phyloP scores from a whole-genome alignment of 768 basidiomycete species.

The Suillus subalutaceus region DNA sequence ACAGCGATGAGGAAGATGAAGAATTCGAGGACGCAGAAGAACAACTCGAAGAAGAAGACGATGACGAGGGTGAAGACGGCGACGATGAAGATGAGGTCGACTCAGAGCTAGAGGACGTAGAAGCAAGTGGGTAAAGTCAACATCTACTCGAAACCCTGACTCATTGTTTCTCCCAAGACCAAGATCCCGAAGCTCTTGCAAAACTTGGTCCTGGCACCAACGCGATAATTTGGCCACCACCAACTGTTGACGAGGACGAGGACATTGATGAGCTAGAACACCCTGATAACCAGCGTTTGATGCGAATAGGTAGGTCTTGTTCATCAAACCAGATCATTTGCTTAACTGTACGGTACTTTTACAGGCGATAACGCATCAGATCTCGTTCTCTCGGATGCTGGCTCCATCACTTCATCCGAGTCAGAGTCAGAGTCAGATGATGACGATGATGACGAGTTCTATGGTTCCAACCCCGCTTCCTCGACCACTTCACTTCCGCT shows the following conservation, averaged over 20 bases:
- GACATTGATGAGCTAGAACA: slow-evolving; percentile 63
- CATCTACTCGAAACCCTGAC: neutral
- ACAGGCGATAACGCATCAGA: slow-evolving; percentile 64
- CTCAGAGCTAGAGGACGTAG: slow-evolving; percentile 70
- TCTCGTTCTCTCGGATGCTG: slow-evolving; percentile 61
- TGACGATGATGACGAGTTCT: slow-evolving; percentile 44
- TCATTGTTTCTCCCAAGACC: slow-evolving; percentile 40
- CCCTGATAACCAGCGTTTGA: slow-evolving; percentile 71
- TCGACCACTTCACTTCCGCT: slow-evolving; percentile 52
- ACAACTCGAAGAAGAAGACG: slow-evolving; percentile 20
- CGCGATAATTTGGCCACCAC: slow-evolving; percentile 81
- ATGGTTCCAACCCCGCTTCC: slow-evolving; percentile 39
- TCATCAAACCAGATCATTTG: neutral
- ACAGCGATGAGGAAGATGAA: slow-evolving; percentile 31
- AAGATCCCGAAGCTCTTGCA: slow-evolving; percentile 44
- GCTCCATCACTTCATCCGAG: slow-evolving; percentile 56
- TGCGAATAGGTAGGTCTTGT: slow-evolving; percentile 64
- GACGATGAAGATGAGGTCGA: slow-evolving; percentile 41
- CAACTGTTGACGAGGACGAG: slow-evolving; percentile 59
- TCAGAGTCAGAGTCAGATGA: slow-evolving; percentile 45
- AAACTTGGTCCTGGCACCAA: slow-evolving; percentile 71
- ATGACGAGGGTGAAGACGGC: slow-evolving; percentile 26
- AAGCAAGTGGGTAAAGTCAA: slow-evolving; percentile 52
- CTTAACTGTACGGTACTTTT: slow-evolving; percentile 7
- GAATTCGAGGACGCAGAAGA: slow-evolving; percentile 35